A percentile compares a stretch with the other conserved stretches of the same genome.
Evolutionary conservation across 805 yeast genomes (phyloP).

Genomic region (Kluyveromyces dobzhanskii): DNA sequence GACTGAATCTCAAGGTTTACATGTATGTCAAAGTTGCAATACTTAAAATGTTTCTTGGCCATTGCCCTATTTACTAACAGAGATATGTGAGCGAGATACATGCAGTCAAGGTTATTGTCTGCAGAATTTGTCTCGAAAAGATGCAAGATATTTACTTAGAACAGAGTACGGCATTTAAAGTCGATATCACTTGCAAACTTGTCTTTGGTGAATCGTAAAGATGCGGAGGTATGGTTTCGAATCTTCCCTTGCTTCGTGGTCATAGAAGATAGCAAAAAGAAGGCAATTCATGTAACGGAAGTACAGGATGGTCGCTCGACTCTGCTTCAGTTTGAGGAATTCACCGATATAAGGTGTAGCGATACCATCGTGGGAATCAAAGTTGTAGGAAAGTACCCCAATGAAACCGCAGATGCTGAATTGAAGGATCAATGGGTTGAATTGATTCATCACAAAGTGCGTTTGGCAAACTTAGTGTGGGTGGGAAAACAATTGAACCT

Average conservation of each 20-base stretch:
- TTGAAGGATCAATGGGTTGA: conserved; percentile 11
- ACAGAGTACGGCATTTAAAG: conserved; percentile 22
- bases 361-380: conserved; percentile 12
- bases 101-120: too few relatives aligned
- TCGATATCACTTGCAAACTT: conserved; percentile 17
- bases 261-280: conserved; percentile 15
- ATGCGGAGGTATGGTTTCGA: conserved; percentile 1
- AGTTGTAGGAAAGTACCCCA: conserved; percentile 16
- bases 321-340: conserved; percentile 20
- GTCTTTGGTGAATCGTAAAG: conserved; percentile 6
- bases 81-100: too few relatives aligned
- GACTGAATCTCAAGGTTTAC: not conserved
- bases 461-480: conserved; percentile 13
- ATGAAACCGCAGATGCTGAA: not conserved
- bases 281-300: conserved; percentile 22
- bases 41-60: too few relatives aligned
- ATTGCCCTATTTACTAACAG: too few relatives aligned
- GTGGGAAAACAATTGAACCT: conserved; percentile 6
- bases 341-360: conserved; percentile 13
- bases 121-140: too few relatives aligned
- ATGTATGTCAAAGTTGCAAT: too few relatives aligned
- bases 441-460: conserved; percentile 9
- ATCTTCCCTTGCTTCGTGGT: conserved; percentile 17
- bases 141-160: too few relatives aligned
- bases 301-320: conserved; percentile 13